These are phyloP conservation scores for Leccinum subfulvum DNA, from an alignment of 1,284 basidiomycete species.

Conservation along the genomic window DNA sequence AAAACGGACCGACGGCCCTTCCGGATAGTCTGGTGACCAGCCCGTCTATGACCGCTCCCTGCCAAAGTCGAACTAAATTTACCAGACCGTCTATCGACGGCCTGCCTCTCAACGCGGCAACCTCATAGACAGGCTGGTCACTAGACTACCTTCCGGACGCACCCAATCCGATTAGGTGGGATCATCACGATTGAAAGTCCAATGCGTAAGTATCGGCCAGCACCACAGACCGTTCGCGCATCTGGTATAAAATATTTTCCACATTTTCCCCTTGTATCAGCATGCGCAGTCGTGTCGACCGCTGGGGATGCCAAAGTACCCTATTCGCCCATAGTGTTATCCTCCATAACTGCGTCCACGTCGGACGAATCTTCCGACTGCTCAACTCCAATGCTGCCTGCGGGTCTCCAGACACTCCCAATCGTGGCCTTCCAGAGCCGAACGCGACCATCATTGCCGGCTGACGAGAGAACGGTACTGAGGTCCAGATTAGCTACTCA, in stretches of 20 bases:
- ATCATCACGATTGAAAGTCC: not conserved
- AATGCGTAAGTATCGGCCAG: not conserved
- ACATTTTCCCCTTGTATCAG: not conserved
- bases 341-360: conserved; percentile 34
- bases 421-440: conserved; percentile 85
- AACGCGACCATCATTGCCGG: conserved; percentile 86
- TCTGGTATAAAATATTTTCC: not conserved
- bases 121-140: no score
- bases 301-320: not conserved
- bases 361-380: conserved; percentile 59
- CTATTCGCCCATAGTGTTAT: conserved; percentile 26
- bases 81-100: no score
- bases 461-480: conserved; percentile 85
- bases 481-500: conserved; percentile 13
- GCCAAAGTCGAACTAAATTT: no score
- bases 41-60: no score
- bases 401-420: conserved; percentile 73
- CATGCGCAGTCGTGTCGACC: not conserved
- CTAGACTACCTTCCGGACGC: not conserved
- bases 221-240: not conserved
- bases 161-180: not conserved
- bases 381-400: conserved; percentile 76
- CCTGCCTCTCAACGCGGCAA: no score
- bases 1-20: not conserved
- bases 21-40: no score